phyloP scores from a whole-genome alignment of 2,329 filamentous ascomycete species.

The Fonsecaea nubica region DNA sequence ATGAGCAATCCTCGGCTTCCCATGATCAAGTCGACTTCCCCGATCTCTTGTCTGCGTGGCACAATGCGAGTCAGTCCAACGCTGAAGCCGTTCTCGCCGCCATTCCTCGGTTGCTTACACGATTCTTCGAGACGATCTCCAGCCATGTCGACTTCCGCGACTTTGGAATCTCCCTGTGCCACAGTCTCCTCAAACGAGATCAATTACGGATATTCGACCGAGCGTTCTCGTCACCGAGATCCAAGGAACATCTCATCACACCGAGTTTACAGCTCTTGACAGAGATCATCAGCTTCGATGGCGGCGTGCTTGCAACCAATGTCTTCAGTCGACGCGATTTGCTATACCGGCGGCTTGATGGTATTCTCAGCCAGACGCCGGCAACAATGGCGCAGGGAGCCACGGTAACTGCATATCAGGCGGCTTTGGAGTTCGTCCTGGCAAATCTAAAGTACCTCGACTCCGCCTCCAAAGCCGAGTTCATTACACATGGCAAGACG shows the following conservation, averaged over 20 bases:
- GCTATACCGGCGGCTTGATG: constrained; percentile 78
- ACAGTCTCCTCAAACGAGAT: constrained; percentile 78
- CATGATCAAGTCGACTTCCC: constrained; percentile 68
- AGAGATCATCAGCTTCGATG: constrained; percentile 85
- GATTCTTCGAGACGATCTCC: constrained; percentile 80
- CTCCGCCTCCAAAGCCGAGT: constrained; percentile 76
- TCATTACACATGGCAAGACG: constrained; percentile 76
- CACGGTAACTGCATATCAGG: constrained; percentile 76
- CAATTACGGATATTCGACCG: constrained; percentile 81
- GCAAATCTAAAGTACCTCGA: constrained; percentile 80
- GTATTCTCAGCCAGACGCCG: constrained; percentile 77
- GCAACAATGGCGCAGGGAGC: constrained; percentile 59
- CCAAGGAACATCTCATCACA: constrained; percentile 86
- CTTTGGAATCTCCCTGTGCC: constrained; percentile 78
- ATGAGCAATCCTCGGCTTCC: constrained; percentile 60
- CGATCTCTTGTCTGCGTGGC: constrained; percentile 88
- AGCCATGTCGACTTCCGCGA: constrained; percentile 74
- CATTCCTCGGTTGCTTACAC: constrained; percentile 78
- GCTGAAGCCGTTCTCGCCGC: constrained; percentile 82
- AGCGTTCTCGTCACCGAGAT: constrained; percentile 78
- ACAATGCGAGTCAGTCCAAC: constrained; percentile 77
- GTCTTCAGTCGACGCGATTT: constrained; percentile 79
- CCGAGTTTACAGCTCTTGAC: constrained; percentile 84
- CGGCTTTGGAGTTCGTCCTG: constrained; percentile 80
- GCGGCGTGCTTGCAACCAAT: constrained; percentile 76